Evolutionary conservation across 345 rosid species (phyloP).

Genomic region (Turritis glabra): DNA sequence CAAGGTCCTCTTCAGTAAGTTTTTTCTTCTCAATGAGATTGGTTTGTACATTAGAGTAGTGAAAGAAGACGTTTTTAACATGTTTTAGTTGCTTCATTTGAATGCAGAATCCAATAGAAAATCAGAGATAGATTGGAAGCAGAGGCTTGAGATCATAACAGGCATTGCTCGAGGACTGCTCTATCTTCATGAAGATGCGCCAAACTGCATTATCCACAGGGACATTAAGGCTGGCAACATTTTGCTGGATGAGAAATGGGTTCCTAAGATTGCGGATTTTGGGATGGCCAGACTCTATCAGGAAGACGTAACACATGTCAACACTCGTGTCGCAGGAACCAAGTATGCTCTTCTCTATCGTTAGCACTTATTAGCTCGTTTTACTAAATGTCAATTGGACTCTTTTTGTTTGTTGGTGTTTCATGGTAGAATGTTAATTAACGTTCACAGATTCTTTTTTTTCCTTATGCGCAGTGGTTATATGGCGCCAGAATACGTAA

Average conservation of each 20-base stretch:
- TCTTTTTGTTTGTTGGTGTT: conserved; percentile 10
- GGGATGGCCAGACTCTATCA: conserved; percentile 99
- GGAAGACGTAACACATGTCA: conserved; percentile 83
- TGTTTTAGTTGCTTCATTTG: conserved; percentile 8
- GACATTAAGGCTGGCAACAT: conserved; percentile 96
- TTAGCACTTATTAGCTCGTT: not conserved
- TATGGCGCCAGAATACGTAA: conserved; percentile 97
- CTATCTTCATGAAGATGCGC: conserved; percentile 92
- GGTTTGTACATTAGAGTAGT: not conserved
- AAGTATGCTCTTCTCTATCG: conserved; percentile 52
- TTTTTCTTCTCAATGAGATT: not conserved
- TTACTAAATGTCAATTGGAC: not conserved
- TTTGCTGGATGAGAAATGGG: conserved; percentile 91
- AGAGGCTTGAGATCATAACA: conserved; percentile 65
- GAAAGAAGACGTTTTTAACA: not conserved
- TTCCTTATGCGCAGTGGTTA: conserved; percentile 60
- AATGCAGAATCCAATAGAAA: conserved; percentile 53
- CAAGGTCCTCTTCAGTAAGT: conserved; percentile 92
- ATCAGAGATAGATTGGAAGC: conserved; percentile 75
- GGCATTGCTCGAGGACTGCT: conserved; percentile 91
- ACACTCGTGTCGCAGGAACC: conserved; percentile 95
- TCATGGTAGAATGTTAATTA: not conserved
- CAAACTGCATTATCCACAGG: conserved; percentile 81
- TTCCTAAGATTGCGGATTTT: conserved; percentile 96
- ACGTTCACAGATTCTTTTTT: not conserved